Conservation (phyloP, 2,329 filamentous ascomycete genomes). For the Tolypocladium pustulatum region DNA sequence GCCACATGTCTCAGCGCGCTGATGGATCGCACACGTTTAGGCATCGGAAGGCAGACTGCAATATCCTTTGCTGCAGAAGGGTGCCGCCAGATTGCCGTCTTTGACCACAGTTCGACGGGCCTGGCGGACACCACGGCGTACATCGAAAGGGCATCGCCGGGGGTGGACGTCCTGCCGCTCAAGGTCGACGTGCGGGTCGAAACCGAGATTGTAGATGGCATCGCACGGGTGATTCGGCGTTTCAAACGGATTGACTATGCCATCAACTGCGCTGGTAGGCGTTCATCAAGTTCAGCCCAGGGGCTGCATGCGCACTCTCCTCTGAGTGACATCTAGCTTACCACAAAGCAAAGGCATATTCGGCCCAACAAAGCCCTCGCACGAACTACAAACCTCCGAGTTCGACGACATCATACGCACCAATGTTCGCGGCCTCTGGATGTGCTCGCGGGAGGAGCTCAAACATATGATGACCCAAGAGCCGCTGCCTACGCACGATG, state of each 20-base stretch:
- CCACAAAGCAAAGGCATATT: slow-evolving; percentile 19
- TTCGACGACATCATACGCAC: slow-evolving; percentile 31
- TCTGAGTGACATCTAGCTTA: background rate
- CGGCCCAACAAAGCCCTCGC: slow-evolving; percentile 23
- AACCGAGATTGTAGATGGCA: slow-evolving; percentile 19
- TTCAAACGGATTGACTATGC: slow-evolving; percentile 35
- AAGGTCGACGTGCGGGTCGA: slow-evolving; percentile 24
- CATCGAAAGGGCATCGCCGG: background rate
- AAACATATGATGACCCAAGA: slow-evolving; percentile 32
- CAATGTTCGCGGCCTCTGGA: slow-evolving; percentile 34
- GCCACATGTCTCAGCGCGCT: background rate
- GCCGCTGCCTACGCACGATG: slow-evolving; percentile 29
- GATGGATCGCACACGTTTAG: background rate
- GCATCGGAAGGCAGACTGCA: background rate
- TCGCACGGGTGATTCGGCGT: slow-evolving; percentile 18
- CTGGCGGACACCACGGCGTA: slow-evolving; percentile 17
- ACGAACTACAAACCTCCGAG: slow-evolving; percentile 21
- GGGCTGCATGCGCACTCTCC: background rate
- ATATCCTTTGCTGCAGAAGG: slow-evolving; percentile 30
- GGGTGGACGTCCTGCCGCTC: slow-evolving; percentile 6
- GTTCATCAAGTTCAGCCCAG: background rate
- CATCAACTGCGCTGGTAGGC: slow-evolving; percentile 30
- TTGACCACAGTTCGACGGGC: slow-evolving; percentile 23
- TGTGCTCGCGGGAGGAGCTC: slow-evolving; percentile 30
- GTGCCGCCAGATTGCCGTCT: slow-evolving; percentile 28